Evolutionary conservation across 805 yeast genomes (phyloP).

Genomic region (Wickerhamiella nectarea): DNA sequence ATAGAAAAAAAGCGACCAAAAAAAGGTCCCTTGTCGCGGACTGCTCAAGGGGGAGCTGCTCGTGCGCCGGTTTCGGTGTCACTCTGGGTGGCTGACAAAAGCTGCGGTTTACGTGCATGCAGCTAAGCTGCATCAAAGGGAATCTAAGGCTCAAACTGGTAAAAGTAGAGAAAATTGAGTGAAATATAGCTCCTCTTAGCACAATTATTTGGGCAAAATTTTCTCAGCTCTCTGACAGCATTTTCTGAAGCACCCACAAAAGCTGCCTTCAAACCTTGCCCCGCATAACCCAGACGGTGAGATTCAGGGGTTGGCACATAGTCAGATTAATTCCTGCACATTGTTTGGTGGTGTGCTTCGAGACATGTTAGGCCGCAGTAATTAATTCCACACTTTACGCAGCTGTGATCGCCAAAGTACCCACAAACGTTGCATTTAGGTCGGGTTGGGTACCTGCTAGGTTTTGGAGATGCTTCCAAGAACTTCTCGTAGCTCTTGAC

Average conservation of each 20-base stretch:
- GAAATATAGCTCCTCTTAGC: not conserved
- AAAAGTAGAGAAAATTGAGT: not conserved
- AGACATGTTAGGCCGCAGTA: conserved; percentile 28
- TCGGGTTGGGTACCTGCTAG: conserved; percentile 28
- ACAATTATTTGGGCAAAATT: not conserved
- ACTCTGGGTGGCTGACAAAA: not conserved
- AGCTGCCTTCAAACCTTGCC: not conserved
- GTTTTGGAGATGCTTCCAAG: conserved; percentile 22
- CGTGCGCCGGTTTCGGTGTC: not conserved
- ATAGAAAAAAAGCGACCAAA: not conserved
- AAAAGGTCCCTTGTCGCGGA: not conserved
- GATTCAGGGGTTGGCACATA: no score
- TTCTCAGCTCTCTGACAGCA: not conserved
- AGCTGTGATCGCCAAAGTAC: conserved; percentile 26
- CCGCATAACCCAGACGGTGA: no score
- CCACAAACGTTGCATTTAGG: conserved; percentile 31
- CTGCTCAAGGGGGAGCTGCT: not conserved
- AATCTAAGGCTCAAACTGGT: not conserved
- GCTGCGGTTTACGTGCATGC: not conserved
- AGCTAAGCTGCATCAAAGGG: not conserved
- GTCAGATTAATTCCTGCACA: conserved; percentile 20
- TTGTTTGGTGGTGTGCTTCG: conserved; percentile 27
- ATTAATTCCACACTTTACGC: conserved; percentile 28
- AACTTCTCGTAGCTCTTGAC: conserved; percentile 22
- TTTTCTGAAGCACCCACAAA: not conserved